These are phyloP conservation scores for Vicia villosa DNA, from an alignment of 306 rosid genomes.

Conservation along the genomic window DNA sequence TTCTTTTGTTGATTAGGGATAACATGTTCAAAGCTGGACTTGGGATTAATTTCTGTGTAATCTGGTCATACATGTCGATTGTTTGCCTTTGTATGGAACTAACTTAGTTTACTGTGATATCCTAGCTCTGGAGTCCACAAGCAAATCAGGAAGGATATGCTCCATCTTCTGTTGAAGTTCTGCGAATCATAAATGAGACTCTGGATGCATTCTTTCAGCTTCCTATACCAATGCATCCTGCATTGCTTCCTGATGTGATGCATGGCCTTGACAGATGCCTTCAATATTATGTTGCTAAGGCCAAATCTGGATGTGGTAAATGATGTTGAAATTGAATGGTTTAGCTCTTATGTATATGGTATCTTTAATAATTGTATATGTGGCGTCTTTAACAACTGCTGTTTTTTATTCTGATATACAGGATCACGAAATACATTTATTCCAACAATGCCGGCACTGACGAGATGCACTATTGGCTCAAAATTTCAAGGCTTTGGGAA, in stretches of 20 bases:
- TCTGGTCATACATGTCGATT: conserved; percentile 18
- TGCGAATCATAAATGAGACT: conserved; percentile 83
- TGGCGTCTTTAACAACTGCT: conserved; percentile 33
- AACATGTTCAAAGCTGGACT: no score
- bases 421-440: conserved; percentile 79
- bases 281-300: conserved; percentile 71
- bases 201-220: conserved; percentile 91
- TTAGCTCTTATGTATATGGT: conserved; percentile 24
- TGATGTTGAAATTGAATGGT: conserved; percentile 20
- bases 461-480: conserved; percentile 84
- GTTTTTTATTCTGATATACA: conserved; percentile 45
- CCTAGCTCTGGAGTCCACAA: conserved; percentile 74
- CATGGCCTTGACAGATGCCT: conserved; percentile 90
- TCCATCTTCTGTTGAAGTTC: conserved; percentile 90
- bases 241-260: conserved; percentile 91
- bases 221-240: conserved; percentile 98
- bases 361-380: conserved; percentile 32
- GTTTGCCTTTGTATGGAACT: conserved; percentile 30
- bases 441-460: conserved; percentile 93
- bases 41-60: conserved; percentile 7
- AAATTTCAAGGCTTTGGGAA: conserved; percentile 96
- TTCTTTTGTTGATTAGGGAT: no score
- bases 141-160: conserved; percentile 80
- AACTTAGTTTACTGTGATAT: conserved; percentile 44
- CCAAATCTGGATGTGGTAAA: conserved; percentile 95